Evolutionary conservation across 345 rosid species (phyloP).

Genomic region (Corchorus olitorius): DNA sequence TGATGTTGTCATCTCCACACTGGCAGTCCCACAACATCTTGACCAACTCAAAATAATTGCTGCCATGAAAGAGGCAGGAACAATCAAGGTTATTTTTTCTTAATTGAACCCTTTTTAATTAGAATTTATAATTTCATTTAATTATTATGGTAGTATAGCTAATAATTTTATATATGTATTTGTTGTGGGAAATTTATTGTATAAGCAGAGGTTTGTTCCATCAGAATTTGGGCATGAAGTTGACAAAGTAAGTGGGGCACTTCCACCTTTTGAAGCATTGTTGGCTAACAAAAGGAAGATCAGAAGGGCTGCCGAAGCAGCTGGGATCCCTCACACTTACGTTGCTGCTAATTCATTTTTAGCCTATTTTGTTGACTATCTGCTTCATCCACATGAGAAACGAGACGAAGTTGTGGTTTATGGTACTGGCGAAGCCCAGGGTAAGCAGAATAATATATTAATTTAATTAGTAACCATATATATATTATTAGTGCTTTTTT

Average conservation of each 20-base stretch:
- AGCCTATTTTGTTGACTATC: slow-evolving; percentile 31
- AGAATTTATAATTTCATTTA: not conserved
- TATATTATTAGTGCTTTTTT: no score
- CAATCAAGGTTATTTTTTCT: slow-evolving; percentile 32
- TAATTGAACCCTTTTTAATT: no score
- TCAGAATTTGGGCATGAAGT: slow-evolving; percentile 45
- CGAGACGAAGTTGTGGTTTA: slow-evolving; percentile 23
- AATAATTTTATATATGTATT: not conserved
- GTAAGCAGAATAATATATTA: slow-evolving; percentile 4
- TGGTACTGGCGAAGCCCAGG: slow-evolving; percentile 41
- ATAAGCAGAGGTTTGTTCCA: slow-evolving; percentile 43
- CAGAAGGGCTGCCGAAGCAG: slow-evolving; percentile 43
- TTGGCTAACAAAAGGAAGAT: slow-evolving; percentile 37
- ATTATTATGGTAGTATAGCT: not conserved
- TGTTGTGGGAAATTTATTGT: not conserved
- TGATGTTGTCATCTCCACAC: slow-evolving; percentile 43
- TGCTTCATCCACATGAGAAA: slow-evolving; percentile 15
- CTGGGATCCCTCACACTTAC: slow-evolving; percentile 40
- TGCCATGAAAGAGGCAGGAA: slow-evolving; percentile 49
- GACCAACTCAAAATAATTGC: slow-evolving; percentile 43
- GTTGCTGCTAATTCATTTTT: slow-evolving; percentile 32
- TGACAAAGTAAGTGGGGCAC: slow-evolving; percentile 26
- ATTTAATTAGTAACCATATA: no score
- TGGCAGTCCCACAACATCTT: slow-evolving; percentile 31
- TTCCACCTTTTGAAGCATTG: slow-evolving; percentile 40